Conservation (phyloP, 1,284 basidiomycete genomes). For the Crepidotus sp. region DNA sequence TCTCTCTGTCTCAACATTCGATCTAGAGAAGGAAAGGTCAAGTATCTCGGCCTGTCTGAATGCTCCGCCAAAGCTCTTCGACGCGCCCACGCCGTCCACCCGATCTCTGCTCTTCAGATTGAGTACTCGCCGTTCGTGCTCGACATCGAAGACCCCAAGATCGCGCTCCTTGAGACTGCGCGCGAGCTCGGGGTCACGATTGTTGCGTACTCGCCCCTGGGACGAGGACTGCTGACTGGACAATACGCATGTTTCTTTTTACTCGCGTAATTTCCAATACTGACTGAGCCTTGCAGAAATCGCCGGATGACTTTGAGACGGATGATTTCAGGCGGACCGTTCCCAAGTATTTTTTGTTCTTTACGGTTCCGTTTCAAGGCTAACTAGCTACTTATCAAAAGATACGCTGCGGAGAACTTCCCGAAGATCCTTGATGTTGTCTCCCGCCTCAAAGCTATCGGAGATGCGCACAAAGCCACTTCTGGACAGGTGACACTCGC, state of each 20-base stretch:
- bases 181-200: slow-evolving; percentile 46
- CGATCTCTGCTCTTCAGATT: slow-evolving; percentile 41
- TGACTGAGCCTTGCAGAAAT: slow-evolving; percentile 28
- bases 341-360: slow-evolving; percentile 28
- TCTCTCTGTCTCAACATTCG: slow-evolving; percentile 5
- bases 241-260: slow-evolving; percentile 29
- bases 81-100: slow-evolving; percentile 40
- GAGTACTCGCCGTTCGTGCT: slow-evolving; percentile 45
- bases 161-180: slow-evolving; percentile 39
- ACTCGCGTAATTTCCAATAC: neutral
- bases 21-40: slow-evolving; percentile 39
- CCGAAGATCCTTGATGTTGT: slow-evolving; percentile 48
- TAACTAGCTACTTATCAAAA: slow-evolving; percentile 1
- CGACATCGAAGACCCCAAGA: slow-evolving; percentile 41
- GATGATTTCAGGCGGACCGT: slow-evolving; percentile 35
- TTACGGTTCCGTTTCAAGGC: neutral
- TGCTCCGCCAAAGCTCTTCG: slow-evolving; percentile 39
- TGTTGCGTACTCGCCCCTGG: slow-evolving; percentile 55
- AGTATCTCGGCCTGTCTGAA: slow-evolving; percentile 46
- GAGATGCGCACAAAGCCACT: slow-evolving; percentile 37
- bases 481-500: slow-evolving; percentile 50
- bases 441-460: slow-evolving; percentile 36
- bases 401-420: slow-evolving; percentile 39
- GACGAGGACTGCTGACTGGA: slow-evolving; percentile 56
- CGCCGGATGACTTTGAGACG: slow-evolving; percentile 41